phyloP scores from a whole-genome alignment of 139 green algal species.

The Edaphochlamys debaryana region DNA sequence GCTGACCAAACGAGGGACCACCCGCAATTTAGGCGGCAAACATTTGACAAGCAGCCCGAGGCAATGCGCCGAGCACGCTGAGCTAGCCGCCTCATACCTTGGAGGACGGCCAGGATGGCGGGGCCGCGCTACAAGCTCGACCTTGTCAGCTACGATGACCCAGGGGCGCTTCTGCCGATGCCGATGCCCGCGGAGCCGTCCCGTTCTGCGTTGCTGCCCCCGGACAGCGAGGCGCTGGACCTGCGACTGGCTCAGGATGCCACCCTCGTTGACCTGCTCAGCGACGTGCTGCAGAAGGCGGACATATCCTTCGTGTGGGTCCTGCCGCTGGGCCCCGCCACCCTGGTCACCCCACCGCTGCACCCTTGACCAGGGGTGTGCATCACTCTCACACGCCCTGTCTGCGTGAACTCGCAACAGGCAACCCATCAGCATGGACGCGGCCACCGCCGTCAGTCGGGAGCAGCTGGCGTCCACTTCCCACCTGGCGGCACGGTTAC shows the following conservation, averaged over 20 bases:
- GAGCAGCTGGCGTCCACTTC: no score
- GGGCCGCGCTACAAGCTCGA: slow-evolving; percentile 19
- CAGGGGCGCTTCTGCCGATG: slow-evolving; percentile 6
- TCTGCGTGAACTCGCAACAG: no score
- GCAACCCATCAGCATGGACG: slow-evolving; percentile 11
- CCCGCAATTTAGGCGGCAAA: no score
- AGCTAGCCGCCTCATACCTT: no score
- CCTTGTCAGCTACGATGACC: slow-evolving; percentile 24
- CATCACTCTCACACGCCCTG: no score
- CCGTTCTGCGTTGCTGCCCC: neutral
- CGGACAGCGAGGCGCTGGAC: neutral
- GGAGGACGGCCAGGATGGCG: neutral
- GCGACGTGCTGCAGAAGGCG: neutral
- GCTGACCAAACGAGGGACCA: no score
- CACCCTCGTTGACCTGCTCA: neutral
- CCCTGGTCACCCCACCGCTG: no score
- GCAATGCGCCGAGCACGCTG: no score
- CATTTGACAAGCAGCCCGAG: no score
- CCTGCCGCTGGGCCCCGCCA: no score
- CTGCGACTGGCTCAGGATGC: neutral
- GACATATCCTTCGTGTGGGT: slow-evolving; percentile 33
- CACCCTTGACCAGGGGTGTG: no score
- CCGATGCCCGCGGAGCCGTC: neutral
- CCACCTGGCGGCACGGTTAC: neutral
- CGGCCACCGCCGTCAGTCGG: neutral